phyloP scores from a whole-genome alignment of 306 rosid species.

The Prunus campanulata region DNA sequence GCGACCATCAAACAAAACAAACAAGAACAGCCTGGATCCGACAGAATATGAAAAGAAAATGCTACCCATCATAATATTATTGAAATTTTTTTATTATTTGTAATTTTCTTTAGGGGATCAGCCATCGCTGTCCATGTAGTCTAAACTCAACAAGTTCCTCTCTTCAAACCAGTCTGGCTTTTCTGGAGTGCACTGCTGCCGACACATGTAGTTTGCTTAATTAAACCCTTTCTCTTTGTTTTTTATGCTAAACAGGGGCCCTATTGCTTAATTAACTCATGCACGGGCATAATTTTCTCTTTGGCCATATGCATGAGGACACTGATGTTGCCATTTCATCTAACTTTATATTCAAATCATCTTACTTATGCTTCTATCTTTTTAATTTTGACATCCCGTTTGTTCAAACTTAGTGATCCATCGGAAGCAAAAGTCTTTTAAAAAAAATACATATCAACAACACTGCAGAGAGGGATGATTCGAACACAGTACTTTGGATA shows the following conservation, averaged over 20 bases:
- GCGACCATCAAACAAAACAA: neutral
- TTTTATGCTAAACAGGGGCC: neutral
- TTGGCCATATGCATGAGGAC: neutral
- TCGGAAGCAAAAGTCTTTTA: neutral
- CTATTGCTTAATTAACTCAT: neutral
- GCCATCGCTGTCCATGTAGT: slow-evolving; percentile 15
- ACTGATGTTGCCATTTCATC: slow-evolving; percentile 8
- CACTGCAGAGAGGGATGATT: no score
- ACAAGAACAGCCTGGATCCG: slow-evolving; percentile 19
- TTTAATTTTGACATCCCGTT: neutral
- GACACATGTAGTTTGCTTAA: slow-evolving; percentile 7
- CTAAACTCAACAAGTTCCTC: neutral
- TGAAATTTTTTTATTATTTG: slow-evolving; percentile 3
- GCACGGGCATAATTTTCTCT: neutral
- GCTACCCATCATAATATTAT: slow-evolving; percentile 10
- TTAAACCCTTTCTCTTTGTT: neutral
- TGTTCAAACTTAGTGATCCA: neutral
- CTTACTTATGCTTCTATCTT: neutral
- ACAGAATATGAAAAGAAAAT: slow-evolving; percentile 16
- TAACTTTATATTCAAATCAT: neutral
- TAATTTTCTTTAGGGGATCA: neutral
- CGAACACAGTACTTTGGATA: no score
- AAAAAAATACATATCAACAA: no score
- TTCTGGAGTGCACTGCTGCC: slow-evolving; percentile 9
- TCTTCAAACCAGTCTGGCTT: slow-evolving; percentile 3